A percentile compares a stretch with the other conserved stretches of the same genome.
phyloP scores from a whole-genome alignment of 2,329 filamentous ascomycete species.

The Aspergillus sp. region DNA sequence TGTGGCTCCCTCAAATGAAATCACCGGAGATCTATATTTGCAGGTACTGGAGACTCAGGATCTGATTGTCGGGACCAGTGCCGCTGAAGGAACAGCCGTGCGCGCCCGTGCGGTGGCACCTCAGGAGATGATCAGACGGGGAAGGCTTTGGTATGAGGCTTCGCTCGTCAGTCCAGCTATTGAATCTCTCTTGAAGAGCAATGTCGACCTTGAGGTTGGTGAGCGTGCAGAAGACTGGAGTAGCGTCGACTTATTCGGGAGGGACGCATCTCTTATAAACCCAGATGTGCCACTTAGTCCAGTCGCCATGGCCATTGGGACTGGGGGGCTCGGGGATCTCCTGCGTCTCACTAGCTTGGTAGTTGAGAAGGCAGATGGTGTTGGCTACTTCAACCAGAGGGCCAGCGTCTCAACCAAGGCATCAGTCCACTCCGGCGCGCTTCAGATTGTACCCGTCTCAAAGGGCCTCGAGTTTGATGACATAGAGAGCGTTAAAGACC shows the following conservation, averaged over 20 bases:
- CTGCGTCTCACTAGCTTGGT: constrained; percentile 32
- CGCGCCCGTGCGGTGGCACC: constrained; percentile 29
- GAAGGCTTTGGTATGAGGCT: constrained; percentile 43
- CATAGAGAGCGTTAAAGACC: constrained; percentile 24
- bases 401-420: not conserved
- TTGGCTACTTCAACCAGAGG: constrained; percentile 36
- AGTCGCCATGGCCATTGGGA: constrained; percentile 27
- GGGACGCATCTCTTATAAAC: constrained; percentile 19
- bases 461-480: constrained; percentile 20
- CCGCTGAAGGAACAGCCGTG: constrained; percentile 26
- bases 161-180: constrained; percentile 41
- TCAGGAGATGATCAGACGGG: constrained; percentile 34
- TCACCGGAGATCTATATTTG: constrained; percentile 30
- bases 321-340: constrained; percentile 28
- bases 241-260: constrained; percentile 32
- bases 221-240: constrained; percentile 36
- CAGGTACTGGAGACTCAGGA: constrained; percentile 45
- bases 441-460: not conserved
- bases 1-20: not conserved
- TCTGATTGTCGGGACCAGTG: constrained; percentile 29
- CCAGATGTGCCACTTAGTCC: constrained; percentile 6
- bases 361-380: constrained; percentile 39
- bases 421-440: not conserved
- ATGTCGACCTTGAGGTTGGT: constrained; percentile 37
- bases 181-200: constrained; percentile 36